Percentiles rank a stretch among this genome's conserved stretches.
These are phyloP conservation scores for Diaporthe ampelina DNA, from an alignment of 2,329 filamentous ascomycete species.

Conservation along the genomic window DNA sequence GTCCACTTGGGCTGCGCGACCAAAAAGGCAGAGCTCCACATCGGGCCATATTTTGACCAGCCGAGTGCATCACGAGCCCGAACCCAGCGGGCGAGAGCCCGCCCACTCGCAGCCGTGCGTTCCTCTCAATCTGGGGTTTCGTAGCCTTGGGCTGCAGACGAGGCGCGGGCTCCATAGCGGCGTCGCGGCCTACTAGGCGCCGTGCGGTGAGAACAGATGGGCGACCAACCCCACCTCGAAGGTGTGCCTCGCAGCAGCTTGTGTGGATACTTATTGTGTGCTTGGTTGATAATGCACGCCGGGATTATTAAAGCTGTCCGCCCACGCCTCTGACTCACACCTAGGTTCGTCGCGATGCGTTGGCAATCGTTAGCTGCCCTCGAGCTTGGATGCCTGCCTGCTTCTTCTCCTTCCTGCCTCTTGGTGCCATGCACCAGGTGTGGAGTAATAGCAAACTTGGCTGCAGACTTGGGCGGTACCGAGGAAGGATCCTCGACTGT, in stretches of 20 bases:
- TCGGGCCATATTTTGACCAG: constrained; percentile 14
- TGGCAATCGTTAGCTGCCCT: constrained; percentile 29
- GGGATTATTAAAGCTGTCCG: background rate
- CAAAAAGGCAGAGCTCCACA: background rate
- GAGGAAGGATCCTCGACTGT: constrained; percentile 1
- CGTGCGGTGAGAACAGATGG: background rate
- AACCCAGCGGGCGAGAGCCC: constrained; percentile 1
- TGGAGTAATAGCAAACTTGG: constrained; percentile 15
- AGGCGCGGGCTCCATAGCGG: constrained; percentile 4
- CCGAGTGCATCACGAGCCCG: constrained; percentile 18
- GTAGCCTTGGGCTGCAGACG: constrained; percentile 20
- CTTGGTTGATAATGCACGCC: constrained; percentile 32
- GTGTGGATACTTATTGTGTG: constrained; percentile 33
- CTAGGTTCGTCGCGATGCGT: constrained; percentile 32
- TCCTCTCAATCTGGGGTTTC: constrained; percentile 20
- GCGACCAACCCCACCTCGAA: constrained; percentile 11
- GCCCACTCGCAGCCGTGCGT: constrained; percentile 8
- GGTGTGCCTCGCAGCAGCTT: constrained; percentile 36
- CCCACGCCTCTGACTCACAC: constrained; percentile 30
- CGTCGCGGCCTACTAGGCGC: background rate
- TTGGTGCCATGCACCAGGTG: background rate
- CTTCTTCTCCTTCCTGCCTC: background rate
- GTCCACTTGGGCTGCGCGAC: constrained; percentile 3
- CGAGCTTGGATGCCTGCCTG: constrained; percentile 26
- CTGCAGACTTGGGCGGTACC: constrained; percentile 22